Conservation (phyloP, 371 early-diverging fungal genomes). For the Mucor piriformis region DNA sequence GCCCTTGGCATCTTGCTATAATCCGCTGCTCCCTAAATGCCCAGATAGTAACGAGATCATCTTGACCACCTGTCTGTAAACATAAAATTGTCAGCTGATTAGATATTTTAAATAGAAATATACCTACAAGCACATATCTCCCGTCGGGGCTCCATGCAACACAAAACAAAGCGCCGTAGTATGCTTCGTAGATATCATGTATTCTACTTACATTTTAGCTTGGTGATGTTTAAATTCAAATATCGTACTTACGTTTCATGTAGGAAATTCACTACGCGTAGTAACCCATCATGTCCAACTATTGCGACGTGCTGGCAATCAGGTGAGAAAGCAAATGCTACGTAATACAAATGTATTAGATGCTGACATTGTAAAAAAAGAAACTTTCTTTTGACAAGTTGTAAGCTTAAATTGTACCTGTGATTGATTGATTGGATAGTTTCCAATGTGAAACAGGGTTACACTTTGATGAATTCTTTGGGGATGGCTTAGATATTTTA, state of each 20-base stretch:
- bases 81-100: background rate
- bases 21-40: slow-evolving; percentile 73
- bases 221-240: background rate
- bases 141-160: slow-evolving; percentile 94
- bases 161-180: slow-evolving; percentile 87
- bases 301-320: slow-evolving; percentile 82
- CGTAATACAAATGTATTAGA: background rate
- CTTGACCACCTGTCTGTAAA: slow-evolving; percentile 86
- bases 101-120: background rate
- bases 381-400: background rate
- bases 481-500: slow-evolving; percentile 54
- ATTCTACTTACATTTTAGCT: slow-evolving; percentile 37
- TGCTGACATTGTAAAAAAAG: background rate
- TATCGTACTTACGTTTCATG: slow-evolving; percentile 54
- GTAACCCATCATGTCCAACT: slow-evolving; percentile 74
- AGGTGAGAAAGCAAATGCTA: slow-evolving; percentile 87
- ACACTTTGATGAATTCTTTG: slow-evolving; percentile 54
- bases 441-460: slow-evolving; percentile 82
- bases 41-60: slow-evolving; percentile 95
- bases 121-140: slow-evolving; percentile 80
- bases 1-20: slow-evolving; percentile 93
- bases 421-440: slow-evolving; percentile 64
- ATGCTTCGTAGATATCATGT: slow-evolving; percentile 74
- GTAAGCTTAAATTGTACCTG: slow-evolving; percentile 43
- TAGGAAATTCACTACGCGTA: slow-evolving; percentile 75